These are phyloP conservation scores for Laburnicola sp. DNA, from an alignment of 2,329 filamentous ascomycete genomes.

Conservation along the genomic window DNA sequence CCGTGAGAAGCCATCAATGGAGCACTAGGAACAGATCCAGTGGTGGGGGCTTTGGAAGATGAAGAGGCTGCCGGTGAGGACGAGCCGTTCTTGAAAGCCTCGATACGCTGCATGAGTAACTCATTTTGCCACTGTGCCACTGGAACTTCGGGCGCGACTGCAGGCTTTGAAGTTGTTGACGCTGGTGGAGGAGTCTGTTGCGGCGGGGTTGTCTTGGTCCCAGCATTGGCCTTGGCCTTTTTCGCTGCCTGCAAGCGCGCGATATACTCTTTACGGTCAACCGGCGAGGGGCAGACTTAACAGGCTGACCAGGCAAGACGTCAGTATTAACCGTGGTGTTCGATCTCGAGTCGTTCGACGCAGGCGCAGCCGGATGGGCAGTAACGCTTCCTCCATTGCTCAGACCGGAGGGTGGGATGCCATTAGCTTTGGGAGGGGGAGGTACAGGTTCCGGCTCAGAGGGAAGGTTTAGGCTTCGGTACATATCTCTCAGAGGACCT, in stretches of 20 bases:
- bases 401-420: constrained; percentile 3
- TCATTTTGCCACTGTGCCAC: constrained; percentile 48
- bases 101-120: constrained; percentile 75
- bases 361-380: constrained; percentile 10
- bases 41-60: neutral
- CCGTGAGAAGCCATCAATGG: neutral
- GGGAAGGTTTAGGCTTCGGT: constrained; percentile 33
- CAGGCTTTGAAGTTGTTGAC: constrained; percentile 12
- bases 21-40: neutral
- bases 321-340: constrained; percentile 28
- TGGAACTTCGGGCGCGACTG: constrained; percentile 18
- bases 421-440: constrained; percentile 21
- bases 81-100: constrained; percentile 53
- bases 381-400: constrained; percentile 7
- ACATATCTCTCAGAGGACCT: constrained; percentile 32
- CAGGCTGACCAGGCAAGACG: constrained; percentile 18
- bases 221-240: constrained; percentile 55
- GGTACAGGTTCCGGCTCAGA: constrained; percentile 31
- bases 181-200: constrained; percentile 25
- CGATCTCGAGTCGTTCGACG: constrained; percentile 14
- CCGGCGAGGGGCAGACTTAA: constrained; percentile 47
- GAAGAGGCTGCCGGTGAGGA: constrained; percentile 12
- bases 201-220: constrained; percentile 25
- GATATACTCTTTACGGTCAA: constrained; percentile 75
- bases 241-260: constrained; percentile 76